These are phyloP conservation scores for Cryptosporidium meleagridis DNA, from an alignment of 169 alveolate species.

Conservation along the genomic window DNA sequence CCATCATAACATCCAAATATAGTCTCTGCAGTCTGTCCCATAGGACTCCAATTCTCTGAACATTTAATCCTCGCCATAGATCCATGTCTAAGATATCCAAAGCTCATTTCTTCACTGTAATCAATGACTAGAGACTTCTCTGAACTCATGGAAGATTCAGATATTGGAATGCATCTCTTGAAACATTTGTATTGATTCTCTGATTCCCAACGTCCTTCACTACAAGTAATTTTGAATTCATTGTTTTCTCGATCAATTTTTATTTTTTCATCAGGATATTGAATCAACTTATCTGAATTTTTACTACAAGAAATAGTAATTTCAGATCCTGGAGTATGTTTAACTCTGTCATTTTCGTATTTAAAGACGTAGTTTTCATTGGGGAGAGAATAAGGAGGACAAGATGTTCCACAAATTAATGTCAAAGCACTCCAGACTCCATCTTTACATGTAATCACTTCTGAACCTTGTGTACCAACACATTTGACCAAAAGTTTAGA, in stretches of 20 bases:
- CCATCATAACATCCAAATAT: constrained; percentile 40
- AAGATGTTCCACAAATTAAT: constrained; percentile 77
- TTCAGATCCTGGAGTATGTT: constrained; percentile 63
- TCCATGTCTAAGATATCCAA: constrained; percentile 26
- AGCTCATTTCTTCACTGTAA: background rate
- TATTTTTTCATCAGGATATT: background rate
- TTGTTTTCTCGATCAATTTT: constrained; percentile 9
- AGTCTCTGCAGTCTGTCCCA: background rate
- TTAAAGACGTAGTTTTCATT: constrained; percentile 27
- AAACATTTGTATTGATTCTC: constrained; percentile 18
- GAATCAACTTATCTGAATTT: constrained; percentile 33
- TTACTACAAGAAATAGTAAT: constrained; percentile 28
- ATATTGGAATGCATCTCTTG: constrained; percentile 31
- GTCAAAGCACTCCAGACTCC: constrained; percentile 78
- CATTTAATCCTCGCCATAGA: constrained; percentile 49
- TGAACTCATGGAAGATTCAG: background rate
- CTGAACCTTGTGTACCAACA: constrained; percentile 47
- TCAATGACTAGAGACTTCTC: constrained; percentile 8
- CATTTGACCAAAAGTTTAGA: constrained; percentile 11
- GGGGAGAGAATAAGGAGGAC: constrained; percentile 75
- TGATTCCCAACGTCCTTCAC: constrained; percentile 57
- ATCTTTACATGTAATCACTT: constrained; percentile 74
- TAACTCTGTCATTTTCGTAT: constrained; percentile 7
- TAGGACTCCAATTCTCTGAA: constrained; percentile 54
- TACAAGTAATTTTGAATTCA: constrained; percentile 17